Evolutionary conservation across 2,329 filamentous ascomycete species (phyloP), one percentile per base, ranked within the genome.

Genomic region (Chaetomiaceae sp.): DNA sequence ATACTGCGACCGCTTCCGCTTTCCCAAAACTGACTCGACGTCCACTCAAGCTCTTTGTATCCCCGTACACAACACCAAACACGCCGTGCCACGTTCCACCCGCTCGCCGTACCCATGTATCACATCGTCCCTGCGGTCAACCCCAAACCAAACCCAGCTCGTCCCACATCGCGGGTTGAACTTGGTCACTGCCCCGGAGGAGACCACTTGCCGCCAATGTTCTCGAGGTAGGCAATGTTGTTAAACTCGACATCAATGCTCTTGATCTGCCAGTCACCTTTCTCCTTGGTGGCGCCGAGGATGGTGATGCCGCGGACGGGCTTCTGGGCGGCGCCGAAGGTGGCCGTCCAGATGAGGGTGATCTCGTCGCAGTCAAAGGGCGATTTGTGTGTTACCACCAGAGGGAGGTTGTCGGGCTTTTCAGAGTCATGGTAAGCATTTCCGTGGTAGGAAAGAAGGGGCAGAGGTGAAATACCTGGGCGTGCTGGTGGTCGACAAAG

Each of bases 181-280:
- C n/a, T n/a, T n/a, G n/a, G n/a, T n/a, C n/a, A n/a, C n/a, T n/a
- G n/a, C n/a, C n/a, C n/a, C n/a, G n/a, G n/a, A n/a, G n/a, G n/a
- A n/a, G 8, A 17, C 23, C 40, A 60, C 15, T 19, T 54, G 0
- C 66, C 66, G 15, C 64, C 64, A 4, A 64, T 59, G 50, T 67
- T 53, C 14, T 53, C 9, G n/a, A 60, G 31, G 39, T 66, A 67
- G 11, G 60, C 60, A 14, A 66, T 40, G 52, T 54, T 64, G 62
- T 71, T 70, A 59, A 69, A 70, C 62, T 71, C 69, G 38, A 64
- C 66, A 40, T 64, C 64, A 9, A 70, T 50, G 43, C 44, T 60
- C 47, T 61, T 56, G 49, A 71, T 58, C 59, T 64, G 64, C 67
- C 66, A 71, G 27, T 54, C 55, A 11, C 51, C 61, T 2, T 55